Evolutionary conservation across 176 grass and related monocot genomes (phyloP).

Genomic region (Metroxylon sagu): DNA sequence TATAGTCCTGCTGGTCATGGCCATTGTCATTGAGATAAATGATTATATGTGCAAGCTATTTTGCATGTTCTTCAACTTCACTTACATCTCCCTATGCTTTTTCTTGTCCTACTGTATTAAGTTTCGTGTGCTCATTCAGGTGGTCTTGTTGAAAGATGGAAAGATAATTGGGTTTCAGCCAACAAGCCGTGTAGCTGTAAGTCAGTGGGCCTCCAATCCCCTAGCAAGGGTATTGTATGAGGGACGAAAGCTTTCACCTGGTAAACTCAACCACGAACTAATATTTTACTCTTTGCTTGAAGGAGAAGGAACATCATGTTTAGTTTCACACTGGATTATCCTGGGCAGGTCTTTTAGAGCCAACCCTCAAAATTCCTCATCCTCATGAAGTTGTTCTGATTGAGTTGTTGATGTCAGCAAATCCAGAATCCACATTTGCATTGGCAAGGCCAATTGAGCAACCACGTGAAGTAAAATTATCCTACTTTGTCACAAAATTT

Average conservation of each 20-base stretch:
- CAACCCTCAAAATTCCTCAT: slow-evolving; percentile 54
- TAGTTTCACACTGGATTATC: slow-evolving; percentile 15
- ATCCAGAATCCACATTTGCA: slow-evolving; percentile 53
- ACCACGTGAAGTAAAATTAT: slow-evolving; percentile 22
- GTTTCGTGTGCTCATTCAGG: slow-evolving; percentile 21
- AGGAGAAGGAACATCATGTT: slow-evolving; percentile 4
- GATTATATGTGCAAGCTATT: too few relatives aligned
- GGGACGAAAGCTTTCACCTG: slow-evolving; percentile 49
- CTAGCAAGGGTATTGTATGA: slow-evolving; percentile 48
- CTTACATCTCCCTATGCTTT: too few relatives aligned
- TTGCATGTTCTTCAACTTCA: too few relatives aligned
- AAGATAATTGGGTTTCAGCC: slow-evolving; percentile 89
- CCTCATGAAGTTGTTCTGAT: slow-evolving; percentile 39
- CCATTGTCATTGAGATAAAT: too few relatives aligned
- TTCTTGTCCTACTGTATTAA: too few relatives aligned
- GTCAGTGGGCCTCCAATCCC: slow-evolving; percentile 68
- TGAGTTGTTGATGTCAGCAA: slow-evolving; percentile 62
- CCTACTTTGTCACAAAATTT: too few relatives aligned
- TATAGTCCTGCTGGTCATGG: too few relatives aligned
- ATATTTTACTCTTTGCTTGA: slow-evolving; percentile 4
- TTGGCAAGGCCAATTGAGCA: slow-evolving; percentile 55
- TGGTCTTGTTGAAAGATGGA: slow-evolving; percentile 67
- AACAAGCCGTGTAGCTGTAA: slow-evolving; percentile 60
- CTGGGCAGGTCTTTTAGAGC: slow-evolving; percentile 54
- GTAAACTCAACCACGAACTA: slow-evolving; percentile 19